A percentile compares a stretch with the other conserved stretches of the same genome.
phyloP scores from a whole-genome alignment of 352 stramenopile genomes.

The Phytophthora sansomeana region DNA sequence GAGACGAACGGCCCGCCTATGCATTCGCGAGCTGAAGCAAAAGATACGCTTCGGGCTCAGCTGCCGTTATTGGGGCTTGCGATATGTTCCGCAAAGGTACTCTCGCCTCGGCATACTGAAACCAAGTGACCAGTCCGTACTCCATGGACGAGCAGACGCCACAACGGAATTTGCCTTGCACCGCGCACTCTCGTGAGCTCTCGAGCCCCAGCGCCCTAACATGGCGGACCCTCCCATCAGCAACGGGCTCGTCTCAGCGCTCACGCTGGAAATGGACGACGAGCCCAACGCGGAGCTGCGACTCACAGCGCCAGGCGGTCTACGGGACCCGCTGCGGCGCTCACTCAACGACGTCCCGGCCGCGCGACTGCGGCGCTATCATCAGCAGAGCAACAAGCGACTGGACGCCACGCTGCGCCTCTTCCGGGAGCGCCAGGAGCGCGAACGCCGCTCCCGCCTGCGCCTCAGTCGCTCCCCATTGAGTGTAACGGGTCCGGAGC shows the following conservation, averaged over 20 bases:
- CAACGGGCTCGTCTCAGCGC: constrained; percentile 39
- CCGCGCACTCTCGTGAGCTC: background rate
- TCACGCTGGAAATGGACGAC: constrained; percentile 50
- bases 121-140: constrained; percentile 8
- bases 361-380: constrained; percentile 54
- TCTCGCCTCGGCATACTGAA: constrained; percentile 24
- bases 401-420: constrained; percentile 52
- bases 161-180: constrained; percentile 35
- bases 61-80: constrained; percentile 22
- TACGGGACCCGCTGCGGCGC: constrained; percentile 14
- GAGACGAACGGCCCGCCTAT: constrained; percentile 6
- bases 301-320: background rate
- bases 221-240: constrained; percentile 38
- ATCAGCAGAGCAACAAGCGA: constrained; percentile 54
- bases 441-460: constrained; percentile 30
- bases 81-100: constrained; percentile 22
- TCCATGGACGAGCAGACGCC: constrained; percentile 21
- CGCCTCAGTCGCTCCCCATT: constrained; percentile 25
- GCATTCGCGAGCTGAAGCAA: constrained; percentile 17
- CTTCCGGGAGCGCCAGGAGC: constrained; percentile 58
- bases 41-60: constrained; percentile 17
- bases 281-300: constrained; percentile 1
- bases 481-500: constrained; percentile 9
- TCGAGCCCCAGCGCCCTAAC: background rate
- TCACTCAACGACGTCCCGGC: constrained; percentile 50